These are phyloP conservation scores for Suhomyces faveliae DNA, from an alignment of 805 yeast species.

Conservation along the genomic window DNA sequence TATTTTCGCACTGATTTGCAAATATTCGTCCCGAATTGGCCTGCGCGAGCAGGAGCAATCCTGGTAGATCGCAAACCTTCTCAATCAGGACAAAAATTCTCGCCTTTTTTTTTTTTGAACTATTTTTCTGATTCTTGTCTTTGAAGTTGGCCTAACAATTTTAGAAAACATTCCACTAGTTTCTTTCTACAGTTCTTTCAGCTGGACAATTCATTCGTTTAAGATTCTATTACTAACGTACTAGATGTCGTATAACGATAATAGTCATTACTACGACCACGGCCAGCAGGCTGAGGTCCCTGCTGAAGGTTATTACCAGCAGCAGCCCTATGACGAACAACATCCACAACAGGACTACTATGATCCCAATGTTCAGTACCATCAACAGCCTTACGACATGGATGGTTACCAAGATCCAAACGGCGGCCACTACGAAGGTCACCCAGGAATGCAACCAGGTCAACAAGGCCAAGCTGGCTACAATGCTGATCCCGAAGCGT, in stretches of 20 bases:
- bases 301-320: constrained; percentile 36
- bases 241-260: constrained; percentile 62
- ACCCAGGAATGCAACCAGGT: constrained; percentile 39
- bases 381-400: constrained; percentile 50
- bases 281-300: constrained; percentile 27
- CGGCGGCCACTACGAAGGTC: constrained; percentile 33
- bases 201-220: constrained; percentile 8
- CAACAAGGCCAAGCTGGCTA: constrained; percentile 26
- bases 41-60: constrained; percentile 5
- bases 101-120: background rate
- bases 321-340: constrained; percentile 39
- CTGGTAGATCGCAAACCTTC: constrained; percentile 4
- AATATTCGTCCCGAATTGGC: constrained; percentile 2
- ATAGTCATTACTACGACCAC: constrained; percentile 42
- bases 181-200: constrained; percentile 4
- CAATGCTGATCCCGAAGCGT: constrained; percentile 57
- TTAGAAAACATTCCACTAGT: constrained; percentile 2
- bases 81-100: constrained; percentile 7
- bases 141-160: background rate
- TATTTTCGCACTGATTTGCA: constrained; percentile 1
- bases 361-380: constrained; percentile 45
- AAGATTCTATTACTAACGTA: constrained; percentile 16
- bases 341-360: constrained; percentile 51
- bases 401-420: constrained; percentile 46
- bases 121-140: background rate